Evolutionary conservation across 805 yeast genomes (phyloP).

Genomic region (Candida pseudofarinosa): DNA sequence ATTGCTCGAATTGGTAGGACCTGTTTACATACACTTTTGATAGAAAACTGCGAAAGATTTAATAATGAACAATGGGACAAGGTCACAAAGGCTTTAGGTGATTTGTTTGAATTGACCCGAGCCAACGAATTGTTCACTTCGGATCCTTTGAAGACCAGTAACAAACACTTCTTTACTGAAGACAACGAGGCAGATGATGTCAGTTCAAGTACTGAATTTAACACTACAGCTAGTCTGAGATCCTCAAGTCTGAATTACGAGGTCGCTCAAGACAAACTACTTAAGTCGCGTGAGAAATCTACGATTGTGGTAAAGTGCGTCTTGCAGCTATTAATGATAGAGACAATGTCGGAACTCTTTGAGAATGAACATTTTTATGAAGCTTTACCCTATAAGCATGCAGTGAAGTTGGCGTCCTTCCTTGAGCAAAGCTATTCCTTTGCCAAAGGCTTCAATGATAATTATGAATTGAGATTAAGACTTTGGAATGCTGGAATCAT

Average conservation of each 20-base stretch:
- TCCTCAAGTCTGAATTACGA: slow-evolving; percentile 7
- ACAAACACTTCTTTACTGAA: slow-evolving; percentile 3
- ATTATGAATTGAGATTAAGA: slow-evolving; percentile 81
- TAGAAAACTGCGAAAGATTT: slow-evolving; percentile 71
- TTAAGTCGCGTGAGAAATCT: slow-evolving; percentile 54
- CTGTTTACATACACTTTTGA: slow-evolving; percentile 74
- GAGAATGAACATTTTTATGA: slow-evolving; percentile 66
- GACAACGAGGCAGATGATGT: slow-evolving; percentile 32
- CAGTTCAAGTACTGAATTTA: slow-evolving; percentile 8
- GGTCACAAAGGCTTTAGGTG: slow-evolving; percentile 60
- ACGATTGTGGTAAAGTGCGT: slow-evolving; percentile 90
- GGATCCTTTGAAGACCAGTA: slow-evolving; percentile 40
- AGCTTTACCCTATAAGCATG: slow-evolving; percentile 60
- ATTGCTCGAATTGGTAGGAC: slow-evolving; percentile 92
- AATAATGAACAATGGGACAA: slow-evolving; percentile 67
- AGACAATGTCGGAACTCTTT: slow-evolving; percentile 75
- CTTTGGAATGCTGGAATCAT: slow-evolving; percentile 90
- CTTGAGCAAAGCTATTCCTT: slow-evolving; percentile 72
- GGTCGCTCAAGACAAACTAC: slow-evolving; percentile 34
- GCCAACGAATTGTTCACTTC: slow-evolving; percentile 77
- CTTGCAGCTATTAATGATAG: slow-evolving; percentile 83
- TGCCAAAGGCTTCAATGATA: slow-evolving; percentile 83
- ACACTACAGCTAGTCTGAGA: neutral
- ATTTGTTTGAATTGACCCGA: slow-evolving; percentile 75
- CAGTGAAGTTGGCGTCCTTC: slow-evolving; percentile 56